Evolutionary conservation across 176 grass and related monocot genomes (phyloP).

Genomic region (Paspalum vaginatum): DNA sequence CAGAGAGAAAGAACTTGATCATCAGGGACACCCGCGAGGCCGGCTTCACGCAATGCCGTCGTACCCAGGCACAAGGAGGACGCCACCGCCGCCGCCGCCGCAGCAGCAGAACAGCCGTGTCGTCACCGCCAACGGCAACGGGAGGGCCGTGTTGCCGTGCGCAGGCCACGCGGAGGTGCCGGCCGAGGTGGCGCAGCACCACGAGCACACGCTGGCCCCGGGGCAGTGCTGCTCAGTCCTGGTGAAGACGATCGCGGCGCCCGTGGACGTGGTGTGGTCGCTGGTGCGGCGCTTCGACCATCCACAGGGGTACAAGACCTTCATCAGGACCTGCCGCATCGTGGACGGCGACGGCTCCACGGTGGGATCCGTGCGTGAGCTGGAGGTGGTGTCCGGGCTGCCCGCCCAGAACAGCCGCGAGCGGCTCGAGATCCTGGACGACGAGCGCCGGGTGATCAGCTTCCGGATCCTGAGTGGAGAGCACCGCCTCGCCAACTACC

Average conservation of each 20-base stretch:
- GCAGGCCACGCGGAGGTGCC: conserved; percentile 36
- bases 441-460: conserved; percentile 72
- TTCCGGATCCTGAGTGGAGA: conserved; percentile 82
- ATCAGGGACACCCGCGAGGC: not conserved
- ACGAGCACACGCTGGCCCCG: conserved; percentile 57
- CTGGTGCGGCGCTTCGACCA: conserved; percentile 85
- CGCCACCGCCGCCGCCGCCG: not conserved
- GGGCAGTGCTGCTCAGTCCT: conserved; percentile 69
- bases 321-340: conserved; percentile 75
- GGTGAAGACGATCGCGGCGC: conserved; percentile 52
- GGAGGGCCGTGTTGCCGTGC: conserved; percentile 20
- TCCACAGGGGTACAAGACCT: conserved; percentile 83
- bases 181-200: conserved; percentile 53
- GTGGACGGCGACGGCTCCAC: conserved; percentile 64
- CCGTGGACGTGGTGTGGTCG: conserved; percentile 74
- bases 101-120: not conserved
- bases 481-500: conserved; percentile 88
- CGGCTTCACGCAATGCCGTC: conserved; percentile 38
- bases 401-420: conserved; percentile 68
- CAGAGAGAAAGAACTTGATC: not conserved
- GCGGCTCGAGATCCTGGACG: conserved; percentile 82
- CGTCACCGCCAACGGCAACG: not conserved
- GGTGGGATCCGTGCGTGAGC: conserved; percentile 75
- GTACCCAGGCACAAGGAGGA: not conserved
- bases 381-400: conserved; percentile 65